These are phyloP conservation scores for Pestalotiopsis sp. DNA, from an alignment of 2,329 filamentous ascomycete genomes.

Conservation along the genomic window DNA sequence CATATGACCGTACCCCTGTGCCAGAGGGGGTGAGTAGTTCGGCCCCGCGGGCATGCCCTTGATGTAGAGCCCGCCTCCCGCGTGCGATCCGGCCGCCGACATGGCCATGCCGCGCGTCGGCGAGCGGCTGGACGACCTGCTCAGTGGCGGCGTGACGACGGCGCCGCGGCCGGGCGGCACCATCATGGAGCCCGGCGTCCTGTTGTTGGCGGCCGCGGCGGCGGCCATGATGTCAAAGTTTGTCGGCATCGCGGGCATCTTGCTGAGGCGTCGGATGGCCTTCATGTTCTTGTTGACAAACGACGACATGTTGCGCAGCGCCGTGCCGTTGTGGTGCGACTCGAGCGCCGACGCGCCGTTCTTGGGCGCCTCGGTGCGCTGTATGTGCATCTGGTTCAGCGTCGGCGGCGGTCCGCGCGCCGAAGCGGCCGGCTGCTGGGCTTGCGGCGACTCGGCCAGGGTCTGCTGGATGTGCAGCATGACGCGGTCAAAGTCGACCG, in stretches of 20 bases:
- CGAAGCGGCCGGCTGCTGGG: conserved; percentile 20
- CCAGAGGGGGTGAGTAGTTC: conserved; percentile 12
- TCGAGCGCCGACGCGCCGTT: conserved; percentile 41
- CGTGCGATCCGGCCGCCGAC: background rate
- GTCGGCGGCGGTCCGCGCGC: conserved; percentile 25
- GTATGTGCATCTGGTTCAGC: conserved; percentile 45
- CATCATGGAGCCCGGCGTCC: too few species aligned
- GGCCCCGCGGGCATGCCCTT: conserved; percentile 11
- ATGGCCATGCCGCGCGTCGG: conserved; percentile 18
- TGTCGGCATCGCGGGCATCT: conserved; percentile 36
- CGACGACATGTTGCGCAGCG: conserved; percentile 45
- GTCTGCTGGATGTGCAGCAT: conserved; percentile 44
- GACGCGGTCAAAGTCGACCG: conserved; percentile 47
- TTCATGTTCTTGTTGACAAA: conserved; percentile 47
- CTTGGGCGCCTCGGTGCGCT: conserved; percentile 32
- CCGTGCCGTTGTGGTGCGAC: conserved; percentile 42
- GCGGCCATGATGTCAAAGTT: conserved; percentile 31
- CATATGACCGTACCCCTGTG: background rate
- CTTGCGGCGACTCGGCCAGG: conserved; percentile 23
- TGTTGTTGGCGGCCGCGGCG: conserved; percentile 13
- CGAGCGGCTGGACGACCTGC: conserved; percentile 33
- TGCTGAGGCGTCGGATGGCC: conserved; percentile 44
- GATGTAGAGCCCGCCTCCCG: conserved; percentile 2
- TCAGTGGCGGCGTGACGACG: conserved; percentile 35
- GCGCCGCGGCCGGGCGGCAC: background rate